Evolutionary conservation across 1,139 yeast genomes (phyloP), one percentile per base, ranked within the genome.

Genomic region (Hanseniaspora gamundiae): DNA sequence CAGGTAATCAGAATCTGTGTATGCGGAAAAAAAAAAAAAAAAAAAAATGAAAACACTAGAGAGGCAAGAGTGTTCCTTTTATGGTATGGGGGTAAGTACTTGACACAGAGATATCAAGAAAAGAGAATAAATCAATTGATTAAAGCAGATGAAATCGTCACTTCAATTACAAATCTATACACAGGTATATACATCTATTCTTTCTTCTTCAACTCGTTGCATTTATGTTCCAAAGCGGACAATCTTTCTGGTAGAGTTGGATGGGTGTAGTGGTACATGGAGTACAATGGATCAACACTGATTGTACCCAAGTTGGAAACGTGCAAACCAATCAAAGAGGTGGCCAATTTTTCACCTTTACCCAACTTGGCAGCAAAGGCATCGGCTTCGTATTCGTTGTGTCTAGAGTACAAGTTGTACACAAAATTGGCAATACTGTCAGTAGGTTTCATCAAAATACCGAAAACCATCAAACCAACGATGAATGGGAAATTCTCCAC

Each of bases 371-470:
- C 77, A 10, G 97, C 96, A 59, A 74, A 88, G 45, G 72, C 77
- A 61, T 91, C 97, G 20, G 98, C 98, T 65, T 91, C 87, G 57
- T 80, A 91, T 67, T 91, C 98, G 54, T 81, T 82, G 55, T 78
- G 76, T 72, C 98, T 81, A 13, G 88, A 76, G 47, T 85, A 61
- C 47, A 79, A 66, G 60, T 85, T 82, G 69, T 75, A 73, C 31
- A 67, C 65, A 55, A 87, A 86, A 49, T 78, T 75, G 59, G 81
- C 62, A 21, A 75, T 61, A 50, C 85, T 75, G 57, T 82, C 88
- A 39, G 87, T 55, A 11, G 98, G 97, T 49, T 77, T 74, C 54
- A 81, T 72, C 48, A 87, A 70, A 57, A 85, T 94, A 47, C 72
- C 69, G 59, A 82, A 83, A 49, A 87, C 70, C 53, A 80, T 59